Percentiles rank a stretch among this genome's conserved stretches.
Evolutionary conservation across 2,329 filamentous ascomycete genomes (phyloP).

Genomic region (Ophiosphaerella narmari): DNA sequence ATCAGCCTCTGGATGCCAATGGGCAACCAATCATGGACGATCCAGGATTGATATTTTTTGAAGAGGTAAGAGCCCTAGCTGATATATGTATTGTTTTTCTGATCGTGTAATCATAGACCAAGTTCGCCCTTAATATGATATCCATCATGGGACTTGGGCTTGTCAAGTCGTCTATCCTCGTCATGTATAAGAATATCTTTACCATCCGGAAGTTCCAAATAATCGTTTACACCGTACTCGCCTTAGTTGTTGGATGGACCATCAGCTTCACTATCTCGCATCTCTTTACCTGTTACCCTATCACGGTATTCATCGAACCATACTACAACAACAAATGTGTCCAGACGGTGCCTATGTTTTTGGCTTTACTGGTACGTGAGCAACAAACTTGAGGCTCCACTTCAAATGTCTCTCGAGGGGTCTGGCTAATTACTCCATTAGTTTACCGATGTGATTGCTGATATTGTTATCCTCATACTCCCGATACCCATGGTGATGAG

Average conservation of each 20-base stretch:
- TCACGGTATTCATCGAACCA: conserved; percentile 32
- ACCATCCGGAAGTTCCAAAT: conserved; percentile 23
- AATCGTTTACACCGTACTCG: conserved; percentile 24
- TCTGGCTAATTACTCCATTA: not conserved
- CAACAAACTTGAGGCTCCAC: no score
- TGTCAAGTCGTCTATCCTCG: conserved; percentile 35
- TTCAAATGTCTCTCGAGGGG: no score
- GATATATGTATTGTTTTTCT: not conserved
- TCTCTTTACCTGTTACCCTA: conserved; percentile 35
- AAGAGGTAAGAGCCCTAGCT: conserved; percentile 12
- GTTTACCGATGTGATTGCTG: conserved; percentile 26
- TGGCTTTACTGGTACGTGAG: conserved; percentile 22
- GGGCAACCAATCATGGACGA: conserved; percentile 28
- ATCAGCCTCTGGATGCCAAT: conserved; percentile 23
- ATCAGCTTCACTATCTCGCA: conserved; percentile 28
- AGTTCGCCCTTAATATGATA: conserved; percentile 33
- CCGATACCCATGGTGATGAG: conserved; percentile 32
- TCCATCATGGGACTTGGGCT: conserved; percentile 32
- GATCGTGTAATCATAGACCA: conserved; percentile 17
- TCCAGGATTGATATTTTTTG: conserved; percentile 27
- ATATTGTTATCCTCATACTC: conserved; percentile 27
- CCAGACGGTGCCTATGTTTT: conserved; percentile 26
- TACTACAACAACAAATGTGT: conserved; percentile 31
- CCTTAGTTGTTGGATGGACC: conserved; percentile 28
- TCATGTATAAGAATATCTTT: conserved; percentile 39